Evolutionary conservation across 352 stramenopile species (phyloP).

Genomic region (Blastocystis sp.): DNA sequence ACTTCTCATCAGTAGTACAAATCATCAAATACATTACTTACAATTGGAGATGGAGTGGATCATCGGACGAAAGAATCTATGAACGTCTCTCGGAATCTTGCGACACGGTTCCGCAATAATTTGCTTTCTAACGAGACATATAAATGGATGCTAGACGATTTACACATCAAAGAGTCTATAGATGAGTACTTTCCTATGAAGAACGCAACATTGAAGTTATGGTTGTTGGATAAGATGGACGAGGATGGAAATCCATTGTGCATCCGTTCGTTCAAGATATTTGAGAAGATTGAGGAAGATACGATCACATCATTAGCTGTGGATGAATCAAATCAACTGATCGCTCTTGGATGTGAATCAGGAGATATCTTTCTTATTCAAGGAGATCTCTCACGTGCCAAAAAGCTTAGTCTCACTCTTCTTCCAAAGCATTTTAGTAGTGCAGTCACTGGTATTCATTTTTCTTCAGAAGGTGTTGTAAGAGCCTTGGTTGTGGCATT

Average conservation of each 20-base stretch:
- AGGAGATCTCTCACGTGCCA: constrained; percentile 28
- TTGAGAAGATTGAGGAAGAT: constrained; percentile 63
- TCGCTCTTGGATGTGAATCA: constrained; percentile 11
- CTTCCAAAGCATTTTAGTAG: background rate
- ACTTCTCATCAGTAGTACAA: constrained; percentile 9
- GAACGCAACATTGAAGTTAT: constrained; percentile 43
- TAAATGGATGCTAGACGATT: constrained; percentile 56
- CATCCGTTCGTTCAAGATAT: constrained; percentile 14
- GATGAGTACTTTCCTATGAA: constrained; percentile 10
- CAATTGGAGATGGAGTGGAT: constrained; percentile 47
- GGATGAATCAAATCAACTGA: background rate
- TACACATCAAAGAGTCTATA: constrained; percentile 24
- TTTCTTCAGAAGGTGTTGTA: background rate
- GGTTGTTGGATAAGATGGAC: constrained; percentile 39
- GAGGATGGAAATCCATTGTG: constrained; percentile 17
- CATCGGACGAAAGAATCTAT: constrained; percentile 3
- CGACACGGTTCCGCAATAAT: constrained; percentile 1
- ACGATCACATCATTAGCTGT: constrained; percentile 17
- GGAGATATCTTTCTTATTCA: constrained; percentile 5
- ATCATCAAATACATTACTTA: constrained; percentile 39
- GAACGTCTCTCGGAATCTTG: constrained; percentile 1
- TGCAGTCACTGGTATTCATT: background rate
- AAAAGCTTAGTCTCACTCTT: constrained; percentile 1
- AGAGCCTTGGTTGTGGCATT: too few species aligned
- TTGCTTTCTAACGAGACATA: constrained; percentile 44